These are phyloP conservation scores for Puya raimondii DNA, from an alignment of 176 grass and related monocot genomes.

Conservation along the genomic window DNA sequence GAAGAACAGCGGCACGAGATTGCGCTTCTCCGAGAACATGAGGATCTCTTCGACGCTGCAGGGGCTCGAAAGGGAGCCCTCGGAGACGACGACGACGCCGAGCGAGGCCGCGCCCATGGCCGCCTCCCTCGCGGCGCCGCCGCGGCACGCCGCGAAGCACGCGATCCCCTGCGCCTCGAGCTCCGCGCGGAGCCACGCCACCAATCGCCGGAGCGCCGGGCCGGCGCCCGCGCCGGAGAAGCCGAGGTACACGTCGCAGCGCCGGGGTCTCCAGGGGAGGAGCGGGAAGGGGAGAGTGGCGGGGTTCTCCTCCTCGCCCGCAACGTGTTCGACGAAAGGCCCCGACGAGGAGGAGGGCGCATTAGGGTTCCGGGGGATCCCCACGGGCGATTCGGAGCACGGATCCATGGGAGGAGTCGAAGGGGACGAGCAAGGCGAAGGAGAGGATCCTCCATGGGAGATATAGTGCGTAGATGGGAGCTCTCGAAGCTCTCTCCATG, in stretches of 20 bases:
- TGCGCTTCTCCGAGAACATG: slow-evolving; percentile 22
- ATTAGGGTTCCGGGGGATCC: not conserved
- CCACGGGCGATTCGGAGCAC: not conserved
- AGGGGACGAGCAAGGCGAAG: too few relatives aligned
- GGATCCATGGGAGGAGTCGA: not conserved
- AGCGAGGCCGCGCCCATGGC: slow-evolving; percentile 30
- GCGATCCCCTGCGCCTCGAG: slow-evolving; percentile 42
- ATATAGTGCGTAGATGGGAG: too few relatives aligned
- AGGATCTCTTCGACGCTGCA: slow-evolving; percentile 49
- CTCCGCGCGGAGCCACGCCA: slow-evolving; percentile 50
- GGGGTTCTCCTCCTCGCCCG: not conserved
- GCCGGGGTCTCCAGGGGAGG: not conserved
- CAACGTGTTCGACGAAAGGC: not conserved
- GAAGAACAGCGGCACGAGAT: slow-evolving; percentile 37
- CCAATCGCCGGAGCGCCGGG: slow-evolving; percentile 12
- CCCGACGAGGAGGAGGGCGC: not conserved
- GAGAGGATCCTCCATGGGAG: too few relatives aligned
- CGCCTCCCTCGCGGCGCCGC: not conserved
- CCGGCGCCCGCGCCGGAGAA: not conserved
- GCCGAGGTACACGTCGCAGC: slow-evolving; percentile 49
- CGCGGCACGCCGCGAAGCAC: slow-evolving; percentile 25
- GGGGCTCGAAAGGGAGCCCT: slow-evolving; percentile 22
- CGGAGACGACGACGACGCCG: slow-evolving; percentile 35
- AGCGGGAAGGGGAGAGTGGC: not conserved
- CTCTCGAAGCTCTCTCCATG: too few relatives aligned